Evolutionary conservation across 768 basidiomycete species (phyloP), one percentile per base, ranked within the genome.

Genomic region (Boletellus ananas): DNA sequence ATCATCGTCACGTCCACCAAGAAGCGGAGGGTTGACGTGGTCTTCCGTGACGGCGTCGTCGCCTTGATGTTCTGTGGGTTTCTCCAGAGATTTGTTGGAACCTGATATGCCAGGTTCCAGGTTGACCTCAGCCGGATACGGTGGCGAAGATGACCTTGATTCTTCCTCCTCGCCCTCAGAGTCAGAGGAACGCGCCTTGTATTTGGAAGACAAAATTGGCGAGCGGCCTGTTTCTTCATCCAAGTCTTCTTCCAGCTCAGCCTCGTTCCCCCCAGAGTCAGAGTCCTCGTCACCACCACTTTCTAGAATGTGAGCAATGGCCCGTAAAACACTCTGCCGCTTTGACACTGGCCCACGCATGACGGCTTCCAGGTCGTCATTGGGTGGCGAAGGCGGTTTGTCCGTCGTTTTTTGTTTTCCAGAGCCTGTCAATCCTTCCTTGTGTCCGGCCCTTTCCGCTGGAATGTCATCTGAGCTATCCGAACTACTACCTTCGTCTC

Each of bases 241-340:
- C 13, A 68, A 51, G 18, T 75, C 73, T 23, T 75, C 76, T 18
- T 74, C 70, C 14, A 71, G 70, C 34, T 72, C 70, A 14, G 68
- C 72, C 41, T 74, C 72, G 14, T 70, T 72, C 34, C 74, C 75
- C 48, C 70, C 70, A 12, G 72, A 70, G 9, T 68, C 63, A 16
- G 61, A 50, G 18, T 75, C 66, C 36, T 76, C 67, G 11, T 67
- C 65, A 33, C 60, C 65, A 3, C 65, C 61, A 10, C 63, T 41
- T 12, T 54, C 71, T 59, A 54, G 55, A 45, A 68, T 54, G 43
- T 47, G 65, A 20, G 66, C 65, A 2, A 72, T 49, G 20, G 71
- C 55, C n/a, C 65, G 55, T 27, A 54, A 18, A 18, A 62, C 39
- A 25, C 47, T 63, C 37, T 51, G 49, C 0, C 57, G 59, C 33